Conservation (phyloP, 345 rosid genomes). For the Gossypium rotundifolium region DNA sequence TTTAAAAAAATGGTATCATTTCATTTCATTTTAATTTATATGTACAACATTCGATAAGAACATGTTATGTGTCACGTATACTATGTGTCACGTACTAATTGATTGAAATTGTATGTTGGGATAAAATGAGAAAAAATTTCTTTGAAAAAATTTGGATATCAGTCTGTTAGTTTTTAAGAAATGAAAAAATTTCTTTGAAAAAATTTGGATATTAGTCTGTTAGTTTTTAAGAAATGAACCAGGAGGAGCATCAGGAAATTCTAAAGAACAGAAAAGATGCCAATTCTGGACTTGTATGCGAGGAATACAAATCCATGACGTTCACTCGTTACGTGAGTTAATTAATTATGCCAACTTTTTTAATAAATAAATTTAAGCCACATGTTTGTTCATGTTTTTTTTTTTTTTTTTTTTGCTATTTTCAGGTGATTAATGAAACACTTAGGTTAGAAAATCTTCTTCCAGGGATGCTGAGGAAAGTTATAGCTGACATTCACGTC, state of each 20-base stretch:
- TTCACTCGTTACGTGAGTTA: conserved; percentile 17
- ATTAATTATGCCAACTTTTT: background rate
- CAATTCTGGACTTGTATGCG: conserved; percentile 14
- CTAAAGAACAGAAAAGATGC: conserved; percentile 6
- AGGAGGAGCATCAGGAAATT: conserved; percentile 19
- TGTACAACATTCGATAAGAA: too few species aligned
- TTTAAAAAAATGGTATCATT: too few species aligned
- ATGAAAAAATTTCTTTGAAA: too few species aligned
- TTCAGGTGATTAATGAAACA: conserved; percentile 18
- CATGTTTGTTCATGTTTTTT: background rate
- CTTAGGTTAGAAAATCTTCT: conserved; percentile 8
- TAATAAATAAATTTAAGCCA: background rate
- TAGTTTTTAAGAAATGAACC: background rate
- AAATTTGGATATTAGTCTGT: too few species aligned
- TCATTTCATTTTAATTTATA: too few species aligned
- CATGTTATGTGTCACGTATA: too few species aligned
- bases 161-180: too few species aligned
- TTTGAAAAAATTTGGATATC: too few species aligned
- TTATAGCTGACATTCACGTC: conserved; percentile 11
- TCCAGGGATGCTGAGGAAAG: conserved; percentile 16
- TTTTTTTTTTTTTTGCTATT: too few species aligned
- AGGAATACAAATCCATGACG: conserved; percentile 24
- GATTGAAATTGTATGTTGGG: too few species aligned
- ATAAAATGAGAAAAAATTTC: too few species aligned
- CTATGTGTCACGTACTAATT: too few species aligned